Evolutionary conservation across 2,329 filamentous ascomycete genomes (phyloP), one percentile per base, ranked within the genome.

Genomic region (Septoria petroselini): DNA sequence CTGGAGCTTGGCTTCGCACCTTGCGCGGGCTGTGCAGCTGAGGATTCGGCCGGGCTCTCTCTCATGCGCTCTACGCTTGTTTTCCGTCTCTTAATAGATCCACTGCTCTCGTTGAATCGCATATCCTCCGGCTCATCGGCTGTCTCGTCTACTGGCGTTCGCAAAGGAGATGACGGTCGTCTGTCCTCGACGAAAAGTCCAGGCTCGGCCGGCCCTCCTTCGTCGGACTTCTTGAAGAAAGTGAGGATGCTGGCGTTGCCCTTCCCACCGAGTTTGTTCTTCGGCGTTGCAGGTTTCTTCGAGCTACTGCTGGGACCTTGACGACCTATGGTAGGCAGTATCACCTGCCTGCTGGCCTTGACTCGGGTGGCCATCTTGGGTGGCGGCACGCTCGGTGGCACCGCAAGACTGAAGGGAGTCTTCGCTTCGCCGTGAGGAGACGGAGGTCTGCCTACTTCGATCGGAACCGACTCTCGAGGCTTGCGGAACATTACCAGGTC

Each of bases 161-260:
- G 5, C 17, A 19, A 2, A 38, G 4, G 17, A 5, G 35, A 7
- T 4, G 25, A 27, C 15, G 34, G 18, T 11, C 27, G 43, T 30
- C 41, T 50, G 18, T 69, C 68, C 40, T 62, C 62, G 11, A 72
- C 65, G 48, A 73, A 72, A 45, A 72, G 49, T 2, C 65, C 66
- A 15, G 31, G 25, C 18, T 54, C 48, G 3, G 34, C n/a, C 17
- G 55, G 57, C 7, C 60, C 62, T 14, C 56, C 53, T 21, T 70
- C 66, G 38, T 73, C 74, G 1, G 72, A 65, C 63, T 78, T 79
- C 60, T 76, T 76, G 68, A 79, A 79, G 61, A 79, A 79, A 40
- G 68, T 71, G 63, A 78, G 67, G 52, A 79, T 79, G 54, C 74
- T 79, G 39, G 71, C 70, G 57, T 79, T 79, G 15, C 68, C 65